Evolutionary conservation across 768 basidiomycete genomes (phyloP).

Genomic region (Multifurca ochricompacta): DNA sequence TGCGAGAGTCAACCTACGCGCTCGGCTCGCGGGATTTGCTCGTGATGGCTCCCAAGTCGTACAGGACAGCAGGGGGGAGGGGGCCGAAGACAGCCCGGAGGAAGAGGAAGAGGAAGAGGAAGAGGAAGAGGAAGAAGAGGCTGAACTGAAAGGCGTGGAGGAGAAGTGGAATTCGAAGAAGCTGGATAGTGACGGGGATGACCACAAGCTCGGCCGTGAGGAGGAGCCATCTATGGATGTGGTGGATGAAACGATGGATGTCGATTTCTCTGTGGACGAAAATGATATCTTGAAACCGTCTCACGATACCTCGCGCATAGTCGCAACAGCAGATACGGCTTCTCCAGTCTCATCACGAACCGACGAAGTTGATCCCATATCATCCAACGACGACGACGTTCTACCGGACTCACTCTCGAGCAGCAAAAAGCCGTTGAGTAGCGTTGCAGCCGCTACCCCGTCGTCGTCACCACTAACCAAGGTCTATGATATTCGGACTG

Average conservation of each 20-base stretch:
- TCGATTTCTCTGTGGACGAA: conserved; percentile 14
- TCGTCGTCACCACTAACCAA: background rate
- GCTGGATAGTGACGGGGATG: background rate
- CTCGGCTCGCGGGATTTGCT: conserved; percentile 46
- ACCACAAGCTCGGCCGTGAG: background rate
- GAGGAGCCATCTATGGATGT: conserved; percentile 6
- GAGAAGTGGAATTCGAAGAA: conserved; percentile 11
- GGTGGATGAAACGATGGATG: conserved; percentile 18
- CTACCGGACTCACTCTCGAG: background rate
- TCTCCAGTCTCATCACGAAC: background rate
- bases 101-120: too few relatives aligned
- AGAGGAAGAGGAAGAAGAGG: conserved; percentile 20
- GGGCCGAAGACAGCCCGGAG: conserved; percentile 11
- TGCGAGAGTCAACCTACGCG: conserved; percentile 35
- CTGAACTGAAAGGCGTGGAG: conserved; percentile 20
- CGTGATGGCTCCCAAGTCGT: conserved; percentile 36
- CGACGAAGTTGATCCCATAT: conserved; percentile 2
- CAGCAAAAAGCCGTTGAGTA: background rate
- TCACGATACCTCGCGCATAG: background rate
- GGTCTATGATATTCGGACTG: background rate
- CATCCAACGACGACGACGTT: background rate
- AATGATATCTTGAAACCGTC: conserved; percentile 4
- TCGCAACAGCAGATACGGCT: background rate
- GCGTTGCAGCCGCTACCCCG: background rate
- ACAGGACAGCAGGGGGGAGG: conserved; percentile 19